Evolutionary conservation across 1,139 yeast genomes (phyloP).

Genomic region (Pichia sp.): DNA sequence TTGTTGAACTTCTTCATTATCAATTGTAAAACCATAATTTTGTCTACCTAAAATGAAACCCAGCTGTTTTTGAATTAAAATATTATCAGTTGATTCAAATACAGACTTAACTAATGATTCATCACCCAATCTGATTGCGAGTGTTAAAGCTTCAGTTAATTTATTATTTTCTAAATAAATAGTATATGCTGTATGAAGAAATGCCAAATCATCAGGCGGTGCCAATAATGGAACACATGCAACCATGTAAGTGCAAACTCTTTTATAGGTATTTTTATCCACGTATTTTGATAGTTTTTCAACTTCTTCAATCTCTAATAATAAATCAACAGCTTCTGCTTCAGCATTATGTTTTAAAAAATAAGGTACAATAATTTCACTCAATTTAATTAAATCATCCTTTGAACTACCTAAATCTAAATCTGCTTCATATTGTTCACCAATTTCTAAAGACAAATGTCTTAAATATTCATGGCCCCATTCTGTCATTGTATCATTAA

Average conservation of each 20-base stretch:
- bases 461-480: constrained; percentile 99
- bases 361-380: constrained; percentile 78
- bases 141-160: constrained; percentile 80
- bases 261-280: constrained; percentile 74
- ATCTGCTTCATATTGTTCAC: constrained; percentile 64
- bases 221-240: constrained; percentile 94
- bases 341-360: constrained; percentile 95
- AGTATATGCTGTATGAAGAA: constrained; percentile 84
- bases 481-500: constrained; percentile 57
- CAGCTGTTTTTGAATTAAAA: constrained; percentile 74
- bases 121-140: constrained; percentile 87
- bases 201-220: constrained; percentile 87
- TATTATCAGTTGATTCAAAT: constrained; percentile 68
- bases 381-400: constrained; percentile 46
- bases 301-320: constrained; percentile 82
- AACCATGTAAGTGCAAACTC: constrained; percentile 92
- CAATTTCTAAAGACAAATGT: constrained; percentile 90
- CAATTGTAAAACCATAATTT: constrained; percentile 65
- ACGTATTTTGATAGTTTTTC: constrained; percentile 78
- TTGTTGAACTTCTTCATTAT: constrained; percentile 75
- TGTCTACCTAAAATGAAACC: constrained; percentile 88
- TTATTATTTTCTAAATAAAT: constrained; percentile 76
- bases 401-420: constrained; percentile 34
- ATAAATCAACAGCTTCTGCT: constrained; percentile 94
- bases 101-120: constrained; percentile 71